phyloP scores from a whole-genome alignment of 2,329 filamentous ascomycete genomes.

The Chaetomiaceae sp. region DNA sequence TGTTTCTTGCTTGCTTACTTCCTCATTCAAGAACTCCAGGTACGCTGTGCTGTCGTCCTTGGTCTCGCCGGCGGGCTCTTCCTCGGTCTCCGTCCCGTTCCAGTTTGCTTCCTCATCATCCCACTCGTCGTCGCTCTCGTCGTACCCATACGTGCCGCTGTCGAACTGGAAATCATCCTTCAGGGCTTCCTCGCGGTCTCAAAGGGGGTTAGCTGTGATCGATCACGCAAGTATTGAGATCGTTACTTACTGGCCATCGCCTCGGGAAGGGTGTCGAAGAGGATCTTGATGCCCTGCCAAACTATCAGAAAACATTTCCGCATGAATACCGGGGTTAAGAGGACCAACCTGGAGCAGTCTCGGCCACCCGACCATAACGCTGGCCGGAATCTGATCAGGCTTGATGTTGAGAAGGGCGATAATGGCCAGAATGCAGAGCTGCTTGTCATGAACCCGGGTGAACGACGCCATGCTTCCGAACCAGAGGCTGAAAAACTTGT shows the following conservation, averaged over 20 bases:
- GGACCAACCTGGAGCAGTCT: conserved; percentile 63
- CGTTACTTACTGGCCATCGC: conserved; percentile 71
- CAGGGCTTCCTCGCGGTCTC: conserved; percentile 85
- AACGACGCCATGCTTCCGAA: conserved; percentile 95
- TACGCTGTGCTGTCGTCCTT: conserved; percentile 93
- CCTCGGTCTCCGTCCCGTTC: conserved; percentile 68
- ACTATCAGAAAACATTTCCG: conserved; percentile 11
- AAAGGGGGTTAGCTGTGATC: conserved; percentile 25
- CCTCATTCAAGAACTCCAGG: conserved; percentile 90
- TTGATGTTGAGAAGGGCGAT: conserved; percentile 75
- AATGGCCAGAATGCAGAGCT: conserved; percentile 93
- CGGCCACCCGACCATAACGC: conserved; percentile 93
- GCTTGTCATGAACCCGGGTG: conserved; percentile 95
- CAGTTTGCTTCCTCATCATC: conserved; percentile 78
- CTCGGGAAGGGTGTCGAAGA: conserved; percentile 86
- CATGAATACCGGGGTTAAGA: conserved; percentile 28
- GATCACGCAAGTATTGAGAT: no score
- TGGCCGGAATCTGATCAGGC: conserved; percentile 79
- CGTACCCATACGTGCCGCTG: conserved; percentile 54
- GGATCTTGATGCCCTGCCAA: conserved; percentile 68
- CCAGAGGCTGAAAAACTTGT: conserved; percentile 98
- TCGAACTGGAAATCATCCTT: conserved; percentile 79
- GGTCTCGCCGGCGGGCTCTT: conserved; percentile 57
- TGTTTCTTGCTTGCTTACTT: conserved; percentile 50
- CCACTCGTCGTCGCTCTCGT: conserved; percentile 70